Base-by-base conservation (phyloP, 202 grass and related monocot genomes). In the Zizania palustris region DNA sequence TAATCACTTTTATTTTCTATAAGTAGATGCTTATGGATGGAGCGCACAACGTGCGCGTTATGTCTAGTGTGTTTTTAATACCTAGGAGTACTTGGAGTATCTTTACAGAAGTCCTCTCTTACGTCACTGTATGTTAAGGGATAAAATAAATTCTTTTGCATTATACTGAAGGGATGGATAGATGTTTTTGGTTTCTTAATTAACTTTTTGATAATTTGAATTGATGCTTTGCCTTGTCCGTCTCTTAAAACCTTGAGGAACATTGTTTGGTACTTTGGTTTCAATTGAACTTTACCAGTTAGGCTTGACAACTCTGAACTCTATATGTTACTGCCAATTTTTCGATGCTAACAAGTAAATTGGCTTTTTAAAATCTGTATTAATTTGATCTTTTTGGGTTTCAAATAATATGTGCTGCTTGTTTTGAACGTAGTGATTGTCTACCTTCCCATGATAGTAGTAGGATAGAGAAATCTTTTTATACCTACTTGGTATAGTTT, bases 61-160 rank as follows among this genome's bases (percentile, higher is more conserved):
- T n/a, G n/a, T n/a, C n/a, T n/a, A n/a, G n/a, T 81, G 70, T 37
- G 33, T 34, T 77, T 61, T 56, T 20, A 48, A 46, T 62, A 38
- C 45, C 59, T 56, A 76, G 28, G 28, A 28, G 28, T 28, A 28
- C 28, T 28, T 28, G 28, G 28, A 28, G 28, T 28, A 28, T 28
- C 1, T 28, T 28, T 28, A 28, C 1, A 28, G 28, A 28, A 28
- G 28, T 28, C 28, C 28, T 28, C 28, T 28, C 28, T 28, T 28
- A 2, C 28, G 28, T 28, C 28, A 28, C 12, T 65, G 14, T 73
- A 33, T 36, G 54, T 41, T 19, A 50, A 51, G 14, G 8, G 45
- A 44, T 51, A 53, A 53, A 80, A 69, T 11, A 75, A 22, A 33
- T 41, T 41, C 49, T 60, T 85, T 60, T 53, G 28, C 28, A 28